These are phyloP conservation scores for Kluyveromyces dobzhanskii DNA, from an alignment of 805 yeast genomes.

Conservation along the genomic window DNA sequence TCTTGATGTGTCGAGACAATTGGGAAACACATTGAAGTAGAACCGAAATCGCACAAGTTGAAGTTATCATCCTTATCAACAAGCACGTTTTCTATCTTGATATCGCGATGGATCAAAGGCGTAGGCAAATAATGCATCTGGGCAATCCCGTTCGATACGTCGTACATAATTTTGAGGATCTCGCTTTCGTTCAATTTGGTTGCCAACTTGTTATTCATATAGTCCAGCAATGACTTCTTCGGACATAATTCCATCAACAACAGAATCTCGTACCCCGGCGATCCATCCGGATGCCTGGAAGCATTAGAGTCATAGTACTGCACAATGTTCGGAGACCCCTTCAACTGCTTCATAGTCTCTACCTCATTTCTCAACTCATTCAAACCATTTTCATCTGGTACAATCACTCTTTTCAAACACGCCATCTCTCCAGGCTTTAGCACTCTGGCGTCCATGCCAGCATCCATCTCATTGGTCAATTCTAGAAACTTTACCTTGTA, in stretches of 20 bases:
- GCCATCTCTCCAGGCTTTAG: slow-evolving; percentile 41
- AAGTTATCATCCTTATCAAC: slow-evolving; percentile 62
- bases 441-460: slow-evolving; percentile 23
- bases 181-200: slow-evolving; percentile 71
- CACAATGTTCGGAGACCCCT: slow-evolving; percentile 51
- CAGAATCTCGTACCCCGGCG: slow-evolving; percentile 69
- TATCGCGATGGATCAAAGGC: slow-evolving; percentile 84
- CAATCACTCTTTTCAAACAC: slow-evolving; percentile 67
- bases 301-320: slow-evolving; percentile 73
- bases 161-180: slow-evolving; percentile 75
- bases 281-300: slow-evolving; percentile 36
- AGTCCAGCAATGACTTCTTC: slow-evolving; percentile 77
- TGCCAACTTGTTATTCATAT: slow-evolving; percentile 77
- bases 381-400: slow-evolving; percentile 61
- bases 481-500: slow-evolving; percentile 50
- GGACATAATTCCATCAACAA: slow-evolving; percentile 92
- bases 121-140: slow-evolving; percentile 67
- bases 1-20: slow-evolving; percentile 68
- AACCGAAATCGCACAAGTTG: slow-evolving; percentile 91
- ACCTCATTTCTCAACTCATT: slow-evolving; percentile 64
- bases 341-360: slow-evolving; percentile 62
- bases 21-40: slow-evolving; percentile 47
- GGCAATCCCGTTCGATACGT: slow-evolving; percentile 68
- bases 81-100: slow-evolving; percentile 89
- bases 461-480: slow-evolving; percentile 18